phyloP scores from a whole-genome alignment of 805 yeast species.

The Barnettozyma botsteinii region DNA sequence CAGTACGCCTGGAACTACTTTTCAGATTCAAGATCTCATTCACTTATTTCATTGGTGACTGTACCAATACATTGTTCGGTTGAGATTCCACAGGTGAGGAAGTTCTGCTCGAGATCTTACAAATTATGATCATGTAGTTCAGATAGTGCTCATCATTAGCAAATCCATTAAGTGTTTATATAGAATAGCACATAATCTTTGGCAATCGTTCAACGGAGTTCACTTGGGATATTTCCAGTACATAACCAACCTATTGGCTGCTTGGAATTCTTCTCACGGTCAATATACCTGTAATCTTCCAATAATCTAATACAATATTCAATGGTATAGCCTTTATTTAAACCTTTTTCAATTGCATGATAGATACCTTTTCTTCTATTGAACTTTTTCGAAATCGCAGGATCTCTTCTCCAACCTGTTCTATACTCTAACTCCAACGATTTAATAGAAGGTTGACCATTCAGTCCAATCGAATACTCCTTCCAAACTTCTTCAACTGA shows the following conservation, averaged over 20 bases:
- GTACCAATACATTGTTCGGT: too few species aligned
- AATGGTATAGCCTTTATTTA: constrained; percentile 37
- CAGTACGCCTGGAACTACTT: too few species aligned
- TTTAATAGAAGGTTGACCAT: constrained; percentile 47
- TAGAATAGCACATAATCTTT: too few species aligned
- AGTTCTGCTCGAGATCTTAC: too few species aligned
- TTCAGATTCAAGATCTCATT: too few species aligned
- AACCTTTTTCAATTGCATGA: constrained; percentile 48
- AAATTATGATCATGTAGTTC: too few species aligned
- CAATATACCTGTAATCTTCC: constrained; percentile 39
- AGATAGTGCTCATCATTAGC: too few species aligned
- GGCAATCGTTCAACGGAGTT: constrained; percentile 17
- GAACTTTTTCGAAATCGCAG: constrained; percentile 48
- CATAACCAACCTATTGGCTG: constrained; percentile 42
- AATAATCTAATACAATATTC: constrained; percentile 39
- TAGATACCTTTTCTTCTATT: constrained; percentile 48
- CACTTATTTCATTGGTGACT: too few species aligned
- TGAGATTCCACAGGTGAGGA: too few species aligned
- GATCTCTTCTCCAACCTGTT: constrained; percentile 51
- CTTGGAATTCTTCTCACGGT: constrained; percentile 35
- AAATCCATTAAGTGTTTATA: too few species aligned
- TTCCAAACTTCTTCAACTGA: constrained; percentile 50
- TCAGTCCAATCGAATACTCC: constrained; percentile 47
- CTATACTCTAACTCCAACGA: constrained; percentile 43
- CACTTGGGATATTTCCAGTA: constrained; percentile 33